Percentiles rank a stretch among this genome's conserved stretches.
Evolutionary conservation across 1,284 basidiomycete genomes (phyloP).

Genomic region (Melampsora larici-populina): DNA sequence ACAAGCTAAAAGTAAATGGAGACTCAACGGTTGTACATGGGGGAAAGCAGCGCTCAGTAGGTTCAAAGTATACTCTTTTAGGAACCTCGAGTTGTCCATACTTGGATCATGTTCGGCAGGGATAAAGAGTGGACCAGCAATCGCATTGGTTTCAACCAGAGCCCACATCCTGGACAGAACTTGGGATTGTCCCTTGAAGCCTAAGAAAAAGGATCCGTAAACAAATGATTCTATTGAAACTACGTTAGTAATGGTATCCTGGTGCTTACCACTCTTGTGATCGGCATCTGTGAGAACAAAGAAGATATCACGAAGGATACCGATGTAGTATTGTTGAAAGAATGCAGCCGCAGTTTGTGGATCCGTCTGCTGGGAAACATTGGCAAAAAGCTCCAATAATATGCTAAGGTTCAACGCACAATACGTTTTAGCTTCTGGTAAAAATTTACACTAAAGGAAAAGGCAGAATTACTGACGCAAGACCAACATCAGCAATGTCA

Average conservation of each 20-base stretch:
- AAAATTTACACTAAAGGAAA: neutral
- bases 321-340: constrained; percentile 89
- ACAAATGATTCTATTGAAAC: neutral
- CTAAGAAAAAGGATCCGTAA: constrained; percentile 21
- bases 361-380: constrained; percentile 76
- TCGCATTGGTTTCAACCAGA: constrained; percentile 77
- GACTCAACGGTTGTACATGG: constrained; percentile 64
- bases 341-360: constrained; percentile 72
- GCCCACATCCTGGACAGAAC: constrained; percentile 84
- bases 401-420: constrained; percentile 57
- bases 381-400: constrained; percentile 90
- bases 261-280: constrained; percentile 74
- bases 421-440: neutral
- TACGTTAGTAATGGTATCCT: neutral
- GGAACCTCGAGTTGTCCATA: constrained; percentile 76
- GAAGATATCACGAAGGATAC: constrained; percentile 92
- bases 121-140: constrained; percentile 72
- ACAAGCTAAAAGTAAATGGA: constrained; percentile 49
- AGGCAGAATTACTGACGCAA: constrained; percentile 60
- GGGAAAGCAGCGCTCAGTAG: constrained; percentile 82
- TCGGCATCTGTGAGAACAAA: constrained; percentile 96
- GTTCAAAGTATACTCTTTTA: constrained; percentile 83
- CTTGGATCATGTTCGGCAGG: constrained; percentile 61
- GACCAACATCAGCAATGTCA: constrained; percentile 92
- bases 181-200: constrained; percentile 54